These are phyloP conservation scores for Pichia sp. DNA, from an alignment of 1,139 yeast species.

Conservation along the genomic window DNA sequence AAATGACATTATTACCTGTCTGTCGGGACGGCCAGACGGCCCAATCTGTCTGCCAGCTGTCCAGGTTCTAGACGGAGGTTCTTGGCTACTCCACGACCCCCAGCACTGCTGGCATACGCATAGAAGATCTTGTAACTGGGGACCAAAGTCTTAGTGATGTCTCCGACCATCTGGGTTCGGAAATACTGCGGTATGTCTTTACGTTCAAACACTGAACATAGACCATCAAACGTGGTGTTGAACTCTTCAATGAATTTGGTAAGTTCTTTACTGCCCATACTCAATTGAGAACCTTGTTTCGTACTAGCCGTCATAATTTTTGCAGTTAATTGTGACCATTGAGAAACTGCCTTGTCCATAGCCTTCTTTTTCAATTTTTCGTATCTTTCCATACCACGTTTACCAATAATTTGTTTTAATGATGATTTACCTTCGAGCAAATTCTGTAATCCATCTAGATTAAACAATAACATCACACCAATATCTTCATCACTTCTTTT, in stretches of 20 bases:
- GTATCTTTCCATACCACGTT: constrained; percentile 59
- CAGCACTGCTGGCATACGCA: no score
- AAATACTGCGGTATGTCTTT: constrained; percentile 9
- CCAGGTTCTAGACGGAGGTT: no score
- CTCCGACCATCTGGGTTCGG: constrained; percentile 8
- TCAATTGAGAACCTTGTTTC: constrained; percentile 34
- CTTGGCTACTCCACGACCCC: no score
- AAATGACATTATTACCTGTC: no score
- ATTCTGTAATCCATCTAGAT: constrained; percentile 69
- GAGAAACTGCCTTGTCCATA: constrained; percentile 67
- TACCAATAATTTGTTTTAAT: constrained; percentile 51
- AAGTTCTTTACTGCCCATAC: constrained; percentile 52
- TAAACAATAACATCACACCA: constrained; percentile 70
- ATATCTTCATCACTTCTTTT: constrained; percentile 44
- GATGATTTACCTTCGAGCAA: constrained; percentile 54
- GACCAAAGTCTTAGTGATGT: constrained; percentile 10
- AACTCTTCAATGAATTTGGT: constrained; percentile 81
- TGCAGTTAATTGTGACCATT: constrained; percentile 79
- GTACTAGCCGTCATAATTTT: constrained; percentile 71
- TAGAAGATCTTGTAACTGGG: constrained; percentile 11
- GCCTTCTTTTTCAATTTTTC: constrained; percentile 69
- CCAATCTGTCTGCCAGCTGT: no score
- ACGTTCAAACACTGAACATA: constrained; percentile 4
- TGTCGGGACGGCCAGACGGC: no score
- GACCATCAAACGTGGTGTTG: constrained; percentile 71